Conservation (phyloP, 1,139 yeast species). For the Yamadazyma atmosphaerica region DNA sequence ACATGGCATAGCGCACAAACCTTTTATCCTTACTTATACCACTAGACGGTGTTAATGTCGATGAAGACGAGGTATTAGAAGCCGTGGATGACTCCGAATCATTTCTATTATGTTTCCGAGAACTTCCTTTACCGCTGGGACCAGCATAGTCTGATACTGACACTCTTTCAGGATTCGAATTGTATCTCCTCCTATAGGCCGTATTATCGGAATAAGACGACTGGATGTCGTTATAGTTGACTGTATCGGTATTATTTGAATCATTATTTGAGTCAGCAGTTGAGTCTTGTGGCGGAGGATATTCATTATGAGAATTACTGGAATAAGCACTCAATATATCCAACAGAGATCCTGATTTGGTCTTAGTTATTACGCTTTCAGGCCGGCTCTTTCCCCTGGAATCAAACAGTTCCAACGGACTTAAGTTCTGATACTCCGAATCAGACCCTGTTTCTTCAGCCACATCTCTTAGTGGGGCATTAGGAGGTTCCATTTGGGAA, state of each 20-base stretch:
- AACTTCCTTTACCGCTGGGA: constrained; percentile 5
- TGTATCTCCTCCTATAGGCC: constrained; percentile 3
- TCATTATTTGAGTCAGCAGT: too few species aligned
- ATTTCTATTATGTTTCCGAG: constrained; percentile 31
- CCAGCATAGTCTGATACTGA: constrained; percentile 10
- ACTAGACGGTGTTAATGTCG: constrained; percentile 33
- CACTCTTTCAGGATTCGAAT: constrained; percentile 6
- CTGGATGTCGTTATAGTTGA: constrained; percentile 5
- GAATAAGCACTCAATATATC: not conserved
- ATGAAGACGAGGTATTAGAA: constrained; percentile 30
- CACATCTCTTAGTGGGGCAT: too few species aligned
- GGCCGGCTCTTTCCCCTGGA: too few species aligned
- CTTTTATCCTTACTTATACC: constrained; percentile 38
- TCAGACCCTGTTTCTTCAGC: too few species aligned
- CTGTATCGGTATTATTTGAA: not conserved
- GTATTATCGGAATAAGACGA: constrained; percentile 9
- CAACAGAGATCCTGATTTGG: constrained; percentile 1
- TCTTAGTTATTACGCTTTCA: too few species aligned
- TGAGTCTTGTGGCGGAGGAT: too few species aligned
- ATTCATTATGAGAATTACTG: not conserved
- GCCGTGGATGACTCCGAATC: constrained; percentile 39
- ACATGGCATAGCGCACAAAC: constrained; percentile 48
- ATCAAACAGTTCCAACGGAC: not conserved
- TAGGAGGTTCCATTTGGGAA: too few species aligned
- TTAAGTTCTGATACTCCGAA: too few species aligned